Base-by-base conservation (phyloP, 2,329 filamentous ascomycete genomes). In the Aureobasidium sp. region DNA sequence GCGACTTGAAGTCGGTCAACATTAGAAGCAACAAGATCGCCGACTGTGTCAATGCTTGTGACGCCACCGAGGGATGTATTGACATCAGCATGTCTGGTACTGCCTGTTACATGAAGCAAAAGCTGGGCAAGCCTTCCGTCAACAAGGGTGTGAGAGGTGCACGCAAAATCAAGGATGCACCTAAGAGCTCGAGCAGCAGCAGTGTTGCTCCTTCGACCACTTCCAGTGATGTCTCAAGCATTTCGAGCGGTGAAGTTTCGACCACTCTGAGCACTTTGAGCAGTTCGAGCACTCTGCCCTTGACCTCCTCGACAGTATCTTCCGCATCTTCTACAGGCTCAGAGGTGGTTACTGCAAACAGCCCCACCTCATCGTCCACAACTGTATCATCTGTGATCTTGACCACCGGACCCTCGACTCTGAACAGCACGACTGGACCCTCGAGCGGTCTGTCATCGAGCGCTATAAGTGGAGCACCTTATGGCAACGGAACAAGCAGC, bases 41-140 rank as follows among this genome's bases (percentile, higher is more conserved):
- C 7, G 62, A 61, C 27, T 64, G 62, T 29, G 42, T 64, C 40
- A 53, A 62, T 19, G 50, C 47, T 45, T 64, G 62, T 33, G 52
- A 62, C 42, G 29, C 59, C 4, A 62, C 59, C n/a, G 52, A 44
- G 15, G 60, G 53, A 35, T 64, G 62, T 29, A 44, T 64, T 9
- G 62, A 64, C 22, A 61, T 64, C 8, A 57, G 60, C 19, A 62
- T 62, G 44, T 58, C 60, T 11, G 59, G 60, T 14, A 64, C 62
- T 22, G 60, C 62, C 5, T 64, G 62, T 35, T 64, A 64, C 33
- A 45, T 64, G 50, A 64, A 64, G 52, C 53, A 54, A 11, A 60
- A 31, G 15, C 44, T 60, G 1, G 48, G 48, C 29, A 61, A 42
- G 2, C 39, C 39, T 19, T 22, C 12, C 2, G 12, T n/a, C n/a